Evolutionary conservation across 176 grass and related monocot species (phyloP).

Genomic region (Miscanthus lutarioriparius): DNA sequence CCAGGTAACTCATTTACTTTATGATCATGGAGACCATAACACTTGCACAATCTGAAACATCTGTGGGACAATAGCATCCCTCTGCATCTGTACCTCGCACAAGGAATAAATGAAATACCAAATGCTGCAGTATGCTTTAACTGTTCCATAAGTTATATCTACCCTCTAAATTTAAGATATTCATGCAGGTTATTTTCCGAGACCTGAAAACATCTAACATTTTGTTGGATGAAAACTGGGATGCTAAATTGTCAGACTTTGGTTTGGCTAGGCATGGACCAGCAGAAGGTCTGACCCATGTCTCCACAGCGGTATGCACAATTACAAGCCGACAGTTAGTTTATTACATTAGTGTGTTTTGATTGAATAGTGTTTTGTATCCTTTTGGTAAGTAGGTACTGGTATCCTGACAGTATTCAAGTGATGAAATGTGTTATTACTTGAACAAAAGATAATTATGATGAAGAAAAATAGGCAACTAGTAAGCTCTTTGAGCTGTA

Average conservation of each 20-base stretch:
- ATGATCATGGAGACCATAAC: neutral
- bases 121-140: neutral
- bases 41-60: constrained; percentile 18
- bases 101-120: neutral
- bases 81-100: neutral
- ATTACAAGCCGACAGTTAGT: neutral
- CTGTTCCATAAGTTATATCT: neutral
- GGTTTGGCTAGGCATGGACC: constrained; percentile 99
- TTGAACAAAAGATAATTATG: neutral
- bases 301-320: constrained; percentile 84
- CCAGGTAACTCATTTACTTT: constrained; percentile 62
- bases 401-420: neutral
- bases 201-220: constrained; percentile 97
- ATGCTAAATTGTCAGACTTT: constrained; percentile 97
- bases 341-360: neutral
- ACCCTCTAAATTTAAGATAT: constrained; percentile 17
- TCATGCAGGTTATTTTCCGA: constrained; percentile 86
- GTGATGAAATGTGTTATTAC: neutral
- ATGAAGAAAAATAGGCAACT: neutral
- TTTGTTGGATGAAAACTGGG: constrained; percentile 90
- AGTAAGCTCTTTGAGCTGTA: constrained; percentile 13
- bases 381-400: neutral
- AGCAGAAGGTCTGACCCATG: constrained; percentile 84
- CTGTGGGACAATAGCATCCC: neutral
- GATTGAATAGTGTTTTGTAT: constrained; percentile 4